Conservation (phyloP, 371 early-diverging fungal species). For the Mortierella sp. region DNA sequence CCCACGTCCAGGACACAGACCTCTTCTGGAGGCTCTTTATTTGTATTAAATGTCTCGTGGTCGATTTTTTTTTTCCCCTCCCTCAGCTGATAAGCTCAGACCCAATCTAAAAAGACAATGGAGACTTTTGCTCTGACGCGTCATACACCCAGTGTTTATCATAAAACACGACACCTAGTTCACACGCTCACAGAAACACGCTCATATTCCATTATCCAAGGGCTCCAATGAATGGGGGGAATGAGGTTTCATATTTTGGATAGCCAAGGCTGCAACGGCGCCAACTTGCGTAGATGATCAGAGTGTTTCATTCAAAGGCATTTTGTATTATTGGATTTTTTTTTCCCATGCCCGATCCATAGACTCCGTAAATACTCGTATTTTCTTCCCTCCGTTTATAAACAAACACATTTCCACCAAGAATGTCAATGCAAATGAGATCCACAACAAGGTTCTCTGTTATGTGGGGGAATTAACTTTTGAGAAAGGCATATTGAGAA, state of each 20-base stretch:
- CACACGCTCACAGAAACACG: neutral
- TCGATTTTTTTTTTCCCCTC: neutral
- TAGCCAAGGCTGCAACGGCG: too few species aligned
- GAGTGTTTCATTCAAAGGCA: neutral
- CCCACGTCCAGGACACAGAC: conserved; percentile 22
- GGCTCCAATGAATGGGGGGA: too few species aligned
- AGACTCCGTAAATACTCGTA: neutral
- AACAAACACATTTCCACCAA: too few species aligned
- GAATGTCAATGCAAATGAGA: too few species aligned
- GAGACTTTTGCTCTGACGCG: neutral
- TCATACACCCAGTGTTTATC: neutral
- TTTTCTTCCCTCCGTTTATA: neutral
- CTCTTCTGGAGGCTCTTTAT: neutral
- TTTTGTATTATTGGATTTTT: neutral
- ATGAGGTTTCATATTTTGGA: too few species aligned
- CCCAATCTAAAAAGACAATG: conserved; percentile 3
- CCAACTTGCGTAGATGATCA: too few species aligned
- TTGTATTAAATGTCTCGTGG: conserved; percentile 10
- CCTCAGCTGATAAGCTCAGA: conserved; percentile 15
- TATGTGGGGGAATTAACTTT: conserved; percentile 6
- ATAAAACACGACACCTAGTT: neutral
- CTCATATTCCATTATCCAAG: too few species aligned
- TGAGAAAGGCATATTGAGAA: neutral
- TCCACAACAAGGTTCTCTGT: too few species aligned
- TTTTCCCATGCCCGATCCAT: neutral